Conservation (phyloP, 345 rosid species). For the Eutrema heterophyllum region DNA sequence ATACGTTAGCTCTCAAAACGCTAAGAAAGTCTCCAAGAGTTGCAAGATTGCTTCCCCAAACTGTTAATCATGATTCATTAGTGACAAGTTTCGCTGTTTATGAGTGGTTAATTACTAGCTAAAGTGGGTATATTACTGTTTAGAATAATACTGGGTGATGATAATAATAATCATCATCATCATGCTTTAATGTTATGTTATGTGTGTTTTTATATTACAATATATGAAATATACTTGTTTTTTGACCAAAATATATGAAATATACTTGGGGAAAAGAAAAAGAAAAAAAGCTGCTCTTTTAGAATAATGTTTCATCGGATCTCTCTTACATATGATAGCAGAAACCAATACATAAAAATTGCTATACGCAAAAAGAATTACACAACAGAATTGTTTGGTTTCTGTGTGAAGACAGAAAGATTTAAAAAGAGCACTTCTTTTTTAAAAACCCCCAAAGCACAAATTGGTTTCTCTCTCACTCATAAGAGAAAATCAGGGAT, state of each 20-base stretch:
- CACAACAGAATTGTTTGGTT: no score
- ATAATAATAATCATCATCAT: background rate
- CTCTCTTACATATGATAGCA: background rate
- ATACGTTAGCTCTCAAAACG: conserved; percentile 48
- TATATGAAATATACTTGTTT: background rate
- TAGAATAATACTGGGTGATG: conserved; percentile 11
- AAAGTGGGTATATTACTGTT: background rate
- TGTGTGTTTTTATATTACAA: background rate
- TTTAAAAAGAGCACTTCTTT: no score
- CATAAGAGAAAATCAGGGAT: no score
- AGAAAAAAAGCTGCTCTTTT: no score
- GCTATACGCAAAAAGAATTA: no score
- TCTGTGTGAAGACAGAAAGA: no score
- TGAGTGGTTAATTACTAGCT: conserved; percentile 11
- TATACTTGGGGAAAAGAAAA: no score
- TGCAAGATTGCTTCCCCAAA: conserved; percentile 45
- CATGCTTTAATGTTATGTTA: conserved; percentile 11
- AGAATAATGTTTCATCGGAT: background rate
- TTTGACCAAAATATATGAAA: no score
- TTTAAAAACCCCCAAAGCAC: no score
- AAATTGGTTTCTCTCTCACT: no score
- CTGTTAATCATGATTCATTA: conserved; percentile 33
- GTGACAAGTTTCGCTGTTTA: conserved; percentile 4
- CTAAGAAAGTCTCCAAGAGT: conserved; percentile 26
- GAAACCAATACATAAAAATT: background rate